Base-by-base conservation (phyloP, 305 asterid genomes). In the Plantago rigida region DNA sequence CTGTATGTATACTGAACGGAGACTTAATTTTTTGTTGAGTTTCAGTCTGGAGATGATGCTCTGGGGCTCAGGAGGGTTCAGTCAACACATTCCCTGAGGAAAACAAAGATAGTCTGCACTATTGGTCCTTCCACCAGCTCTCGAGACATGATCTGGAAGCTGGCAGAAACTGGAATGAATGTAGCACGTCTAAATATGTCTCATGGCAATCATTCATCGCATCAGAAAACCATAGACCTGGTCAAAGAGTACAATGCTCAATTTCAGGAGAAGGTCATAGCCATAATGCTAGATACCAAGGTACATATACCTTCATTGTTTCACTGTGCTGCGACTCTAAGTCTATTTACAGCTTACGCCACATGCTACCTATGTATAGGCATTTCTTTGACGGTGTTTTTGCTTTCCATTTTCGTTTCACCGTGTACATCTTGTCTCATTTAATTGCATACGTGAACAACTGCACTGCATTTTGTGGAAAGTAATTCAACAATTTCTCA, bases 121-220 rank as follows among this genome's bases (percentile, higher is more conserved):
- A 88, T 92, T 66, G 98, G 98, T 49, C 98, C 98, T 72, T 88
- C 98, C 34, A 81, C 91, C 54, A 92, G 93, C 84, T 80, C 98
- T 9, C 84, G 85, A 6, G 98, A 92, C 51, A 88, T 88, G 98
- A 92, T 92, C 62, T 84, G 96, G 98, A 92, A 88, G 71, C 75
- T 92, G 71, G 98, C 96, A 15, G 95, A 92, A 69, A 71, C 82
- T 59, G 98, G 98, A 77, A 92, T 92, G 96, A 86, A 87, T 42
- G 98, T 92, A 63, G 96, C 98, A 13, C 98, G 95, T 62, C 69
- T 88, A 55, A 92, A 92, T 72, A 92, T 92, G 98, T 92, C 98
- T 9, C 98, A 92, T 42, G 98, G 98, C 44, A 90, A 91, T 72
- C 98, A 91, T 69, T 84, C 94, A 44, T 91, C 96, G 22, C 98